Conservation (phyloP, 768 basidiomycete species). For the Lactifluus piperatus region DNA sequence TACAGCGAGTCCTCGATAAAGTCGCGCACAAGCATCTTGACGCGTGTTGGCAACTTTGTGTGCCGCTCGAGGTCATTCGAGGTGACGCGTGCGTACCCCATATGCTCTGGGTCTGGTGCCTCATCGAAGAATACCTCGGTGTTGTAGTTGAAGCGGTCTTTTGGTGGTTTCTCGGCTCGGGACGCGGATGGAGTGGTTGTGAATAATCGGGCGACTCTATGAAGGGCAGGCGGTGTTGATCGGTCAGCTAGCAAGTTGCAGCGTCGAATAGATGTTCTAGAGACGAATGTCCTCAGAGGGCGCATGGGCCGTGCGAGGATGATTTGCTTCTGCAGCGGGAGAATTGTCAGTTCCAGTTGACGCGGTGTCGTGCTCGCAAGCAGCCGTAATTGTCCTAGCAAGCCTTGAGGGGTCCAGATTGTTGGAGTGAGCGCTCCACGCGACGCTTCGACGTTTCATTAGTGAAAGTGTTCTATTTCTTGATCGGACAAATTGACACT, state of each 20-base stretch:
- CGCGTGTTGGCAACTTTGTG: conserved; percentile 58
- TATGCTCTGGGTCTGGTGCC: conserved; percentile 36
- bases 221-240: neutral
- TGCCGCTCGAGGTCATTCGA: no score
- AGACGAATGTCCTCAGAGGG: conserved; percentile 11
- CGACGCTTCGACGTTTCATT: no score
- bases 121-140: conserved; percentile 45
- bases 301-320: conserved; percentile 13
- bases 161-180: neutral
- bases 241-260: neutral
- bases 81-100: conserved; percentile 49
- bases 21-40: conserved; percentile 92
- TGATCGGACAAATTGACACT: no score
- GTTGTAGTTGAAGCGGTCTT: conserved; percentile 78
- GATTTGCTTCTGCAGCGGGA: no score
- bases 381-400: neutral
- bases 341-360: no score
- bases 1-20: conserved; percentile 96
- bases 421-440: no score
- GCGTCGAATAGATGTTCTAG: conserved; percentile 8
- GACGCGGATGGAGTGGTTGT: neutral
- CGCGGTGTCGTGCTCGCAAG: no score
- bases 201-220: neutral
- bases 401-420: no score
- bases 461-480: no score